Conservation (phyloP, 768 basidiomycete genomes). For the Agaricus subrufescens region DNA sequence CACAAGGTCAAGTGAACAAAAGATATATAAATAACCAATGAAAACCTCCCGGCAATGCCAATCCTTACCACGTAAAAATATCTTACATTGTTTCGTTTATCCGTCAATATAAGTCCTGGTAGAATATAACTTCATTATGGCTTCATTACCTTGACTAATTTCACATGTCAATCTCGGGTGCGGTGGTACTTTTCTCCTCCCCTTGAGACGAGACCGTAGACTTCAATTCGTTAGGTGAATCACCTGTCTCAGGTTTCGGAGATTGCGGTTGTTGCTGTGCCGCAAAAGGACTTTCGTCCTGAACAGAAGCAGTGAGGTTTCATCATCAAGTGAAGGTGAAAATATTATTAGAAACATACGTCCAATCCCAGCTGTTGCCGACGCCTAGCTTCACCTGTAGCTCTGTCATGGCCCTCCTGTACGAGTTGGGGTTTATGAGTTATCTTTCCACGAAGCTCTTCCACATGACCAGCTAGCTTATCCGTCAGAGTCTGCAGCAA, state of each 20-base stretch:
- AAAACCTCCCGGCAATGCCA: too few species aligned
- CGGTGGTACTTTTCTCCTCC: too few species aligned
- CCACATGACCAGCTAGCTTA: conserved; percentile 4
- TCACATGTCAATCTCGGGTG: too few species aligned
- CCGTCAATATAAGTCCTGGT: not conserved
- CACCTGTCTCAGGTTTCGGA: not conserved
- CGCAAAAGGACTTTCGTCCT: not conserved
- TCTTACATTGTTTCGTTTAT: not conserved
- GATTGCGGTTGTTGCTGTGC: not conserved
- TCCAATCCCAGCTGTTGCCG: not conserved
- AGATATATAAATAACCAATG: not conserved
- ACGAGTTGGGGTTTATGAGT: conserved; percentile 9
- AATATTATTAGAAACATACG: not conserved
- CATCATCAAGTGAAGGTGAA: not conserved
- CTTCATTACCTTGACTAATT: too few species aligned
- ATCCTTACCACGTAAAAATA: too few species aligned
- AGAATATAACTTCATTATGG: too few species aligned
- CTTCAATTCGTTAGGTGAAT: not conserved
- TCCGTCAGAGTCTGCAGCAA: not conserved
- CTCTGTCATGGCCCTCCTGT: conserved; percentile 4
- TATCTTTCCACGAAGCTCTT: conserved; percentile 12
- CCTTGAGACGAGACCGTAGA: too few species aligned
- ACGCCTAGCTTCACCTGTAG: conserved; percentile 4
- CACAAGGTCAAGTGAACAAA: not conserved
- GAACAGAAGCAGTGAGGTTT: too few species aligned